These are phyloP conservation scores for Neurospora sp. DNA, from an alignment of 495 filamentous ascomycete species.

Conservation along the genomic window DNA sequence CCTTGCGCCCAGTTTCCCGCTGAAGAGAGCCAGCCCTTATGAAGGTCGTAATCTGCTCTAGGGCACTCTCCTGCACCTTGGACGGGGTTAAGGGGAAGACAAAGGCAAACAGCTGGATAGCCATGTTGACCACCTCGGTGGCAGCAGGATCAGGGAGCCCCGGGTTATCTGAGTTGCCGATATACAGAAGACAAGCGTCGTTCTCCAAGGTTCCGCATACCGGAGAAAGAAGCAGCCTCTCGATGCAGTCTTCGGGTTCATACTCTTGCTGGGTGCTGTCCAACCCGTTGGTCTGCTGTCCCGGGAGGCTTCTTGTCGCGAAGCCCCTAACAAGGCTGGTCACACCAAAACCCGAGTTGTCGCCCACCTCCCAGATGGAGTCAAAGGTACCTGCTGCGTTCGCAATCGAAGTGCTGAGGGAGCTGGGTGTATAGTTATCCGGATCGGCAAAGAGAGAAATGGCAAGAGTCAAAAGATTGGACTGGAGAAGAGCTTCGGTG, in stretches of 20 bases:
- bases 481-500: constrained; percentile 76
- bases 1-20: constrained; percentile 76
- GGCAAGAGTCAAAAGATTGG: constrained; percentile 85
- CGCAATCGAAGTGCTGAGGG: constrained; percentile 84
- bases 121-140: constrained; percentile 88
- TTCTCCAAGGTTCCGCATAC: constrained; percentile 79
- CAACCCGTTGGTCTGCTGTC: constrained; percentile 51
- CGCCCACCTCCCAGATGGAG: constrained; percentile 84
- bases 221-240: constrained; percentile 60
- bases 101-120: constrained; percentile 84
- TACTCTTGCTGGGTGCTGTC: constrained; percentile 52
- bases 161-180: constrained; percentile 33
- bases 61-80: constrained; percentile 88
- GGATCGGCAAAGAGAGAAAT: constrained; percentile 90
- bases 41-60: constrained; percentile 86
- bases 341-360: constrained; percentile 90
- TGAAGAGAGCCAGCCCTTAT: constrained; percentile 69
- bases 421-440: constrained; percentile 72
- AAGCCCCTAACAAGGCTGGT: constrained; percentile 76
- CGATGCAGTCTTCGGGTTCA: constrained; percentile 58
- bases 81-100: constrained; percentile 77
- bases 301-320: constrained; percentile 56
- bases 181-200: constrained; percentile 76
- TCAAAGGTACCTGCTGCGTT: constrained; percentile 86
- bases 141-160: constrained; percentile 67